Evolutionary conservation across 73 alveolate species (phyloP), one percentile per base, ranked within the genome.

Genomic region (Urostyla sp.): DNA sequence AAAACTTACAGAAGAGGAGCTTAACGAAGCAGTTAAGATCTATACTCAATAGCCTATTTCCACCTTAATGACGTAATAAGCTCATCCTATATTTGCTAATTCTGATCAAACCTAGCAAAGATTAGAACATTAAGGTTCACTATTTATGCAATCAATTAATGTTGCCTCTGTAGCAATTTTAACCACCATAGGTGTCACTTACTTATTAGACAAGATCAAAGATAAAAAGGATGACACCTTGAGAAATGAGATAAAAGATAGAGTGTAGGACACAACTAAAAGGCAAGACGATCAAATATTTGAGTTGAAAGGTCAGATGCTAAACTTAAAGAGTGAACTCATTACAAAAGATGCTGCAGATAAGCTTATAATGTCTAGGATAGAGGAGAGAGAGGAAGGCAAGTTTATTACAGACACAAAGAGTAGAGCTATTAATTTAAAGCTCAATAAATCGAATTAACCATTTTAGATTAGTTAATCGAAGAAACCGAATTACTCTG

Each of bases 111-210:
- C 35, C 7, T 52, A 45, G 21, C 16, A 45, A 32, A 69, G 72
- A 28, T 21, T 69, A 13, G 4, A 49, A 34, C 53, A 69, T 24
- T 37, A 69, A 48, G 44, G 72, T n/a, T 69, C 83, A 48, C 20
- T 69, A n/a, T 27, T 69, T 3, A 11, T 45, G 50, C 69, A 45
- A n/a, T 16, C 58, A 15, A 26, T 34, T 7, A 57, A 56, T 75
- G 67, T 75, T 56, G 87, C 87, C 2, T 55, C 87, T 1, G 35
- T 75, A 11, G 87, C 87, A 35, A 44, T 54, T 24, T 26, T 75
- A 36, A 49, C 77, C 21, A 20, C 87, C 3, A 2, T 75, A 49
- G 87, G 72, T 2, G 52, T 40, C n/a, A 56, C 76, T 4, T 75
- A 75, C 43, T 44, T 75, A 26, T 26, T 75, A 5, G 87, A 75